phyloP scores from a whole-genome alignment of 331 rosid genomes.

The Acacia concinna region DNA sequence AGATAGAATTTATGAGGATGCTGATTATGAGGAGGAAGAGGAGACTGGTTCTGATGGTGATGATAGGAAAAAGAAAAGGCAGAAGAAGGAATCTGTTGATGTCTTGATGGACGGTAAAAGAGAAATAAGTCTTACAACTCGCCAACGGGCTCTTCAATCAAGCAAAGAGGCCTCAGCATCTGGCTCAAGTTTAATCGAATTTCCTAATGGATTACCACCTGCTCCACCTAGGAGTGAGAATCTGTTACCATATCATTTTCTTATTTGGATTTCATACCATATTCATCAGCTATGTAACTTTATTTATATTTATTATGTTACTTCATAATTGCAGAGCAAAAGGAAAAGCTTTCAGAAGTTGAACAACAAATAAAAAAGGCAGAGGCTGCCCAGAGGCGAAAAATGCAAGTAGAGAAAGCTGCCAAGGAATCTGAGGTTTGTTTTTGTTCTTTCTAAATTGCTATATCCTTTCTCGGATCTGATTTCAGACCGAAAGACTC shows the following conservation, averaged over 20 bases:
- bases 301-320: background rate
- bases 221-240: slow-evolving; percentile 93
- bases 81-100: slow-evolving; percentile 70
- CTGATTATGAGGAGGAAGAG: slow-evolving; percentile 71
- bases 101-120: slow-evolving; percentile 59
- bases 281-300: slow-evolving; percentile 31
- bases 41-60: slow-evolving; percentile 69
- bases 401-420: slow-evolving; percentile 87
- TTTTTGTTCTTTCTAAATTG: slow-evolving; percentile 29
- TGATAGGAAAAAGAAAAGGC: slow-evolving; percentile 67
- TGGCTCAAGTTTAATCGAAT: slow-evolving; percentile 65
- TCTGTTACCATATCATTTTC: slow-evolving; percentile 17
- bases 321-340: slow-evolving; percentile 65
- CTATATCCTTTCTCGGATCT: background rate
- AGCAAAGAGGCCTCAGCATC: slow-evolving; percentile 65
- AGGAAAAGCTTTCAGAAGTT: slow-evolving; percentile 81
- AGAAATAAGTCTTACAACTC: slow-evolving; percentile 72
- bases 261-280: slow-evolving; percentile 27
- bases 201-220: slow-evolving; percentile 93
- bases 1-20: slow-evolving; percentile 57
- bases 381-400: slow-evolving; percentile 93
- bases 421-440: slow-evolving; percentile 89
- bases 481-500: slow-evolving; percentile 15
- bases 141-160: slow-evolving; percentile 80
- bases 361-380: slow-evolving; percentile 90